Evolutionary conservation across 139 green algal species (phyloP).

Genomic region (Spirogloea muscicola): DNA sequence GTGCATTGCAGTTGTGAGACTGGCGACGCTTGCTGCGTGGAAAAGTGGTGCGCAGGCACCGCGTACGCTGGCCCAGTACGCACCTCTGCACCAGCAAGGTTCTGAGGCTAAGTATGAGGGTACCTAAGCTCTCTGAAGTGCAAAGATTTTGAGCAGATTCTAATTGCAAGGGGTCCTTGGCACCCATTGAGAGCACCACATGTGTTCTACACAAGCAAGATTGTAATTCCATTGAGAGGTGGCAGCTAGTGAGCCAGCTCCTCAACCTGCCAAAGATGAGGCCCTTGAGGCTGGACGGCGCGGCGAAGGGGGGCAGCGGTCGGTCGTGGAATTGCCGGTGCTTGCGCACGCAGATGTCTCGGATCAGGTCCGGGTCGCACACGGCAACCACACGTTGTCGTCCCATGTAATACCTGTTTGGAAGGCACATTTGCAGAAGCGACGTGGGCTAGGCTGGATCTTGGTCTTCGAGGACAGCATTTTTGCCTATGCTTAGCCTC

Average conservation of each 20-base stretch:
- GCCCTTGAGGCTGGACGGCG: background rate
- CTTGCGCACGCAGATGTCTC: background rate
- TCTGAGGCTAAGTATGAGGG: background rate
- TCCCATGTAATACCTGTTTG: slow-evolving; percentile 21
- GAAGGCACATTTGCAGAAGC: background rate
- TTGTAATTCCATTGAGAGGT: background rate
- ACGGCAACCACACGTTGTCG: background rate
- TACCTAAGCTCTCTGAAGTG: too few relatives aligned
- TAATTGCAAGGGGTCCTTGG: background rate
- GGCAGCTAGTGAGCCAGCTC: background rate
- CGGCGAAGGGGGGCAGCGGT: background rate
- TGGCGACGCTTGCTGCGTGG: slow-evolving; percentile 5
- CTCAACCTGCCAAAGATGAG: slow-evolving; percentile 10
- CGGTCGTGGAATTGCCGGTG: slow-evolving; percentile 10
- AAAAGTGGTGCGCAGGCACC: slow-evolving; percentile 10
- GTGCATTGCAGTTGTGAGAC: slow-evolving; percentile 6
- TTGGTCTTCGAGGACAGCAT: background rate
- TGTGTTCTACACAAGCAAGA: background rate
- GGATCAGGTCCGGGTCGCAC: slow-evolving; percentile 17
- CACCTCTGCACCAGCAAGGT: slow-evolving; percentile 4
- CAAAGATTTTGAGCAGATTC: background rate
- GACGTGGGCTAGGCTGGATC: background rate
- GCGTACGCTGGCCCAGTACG: slow-evolving; percentile 18
- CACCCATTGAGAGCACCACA: background rate
- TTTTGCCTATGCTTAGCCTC: background rate